Evolutionary conservation across 1,139 yeast species (phyloP).

Genomic region (Candida sojae): DNA sequence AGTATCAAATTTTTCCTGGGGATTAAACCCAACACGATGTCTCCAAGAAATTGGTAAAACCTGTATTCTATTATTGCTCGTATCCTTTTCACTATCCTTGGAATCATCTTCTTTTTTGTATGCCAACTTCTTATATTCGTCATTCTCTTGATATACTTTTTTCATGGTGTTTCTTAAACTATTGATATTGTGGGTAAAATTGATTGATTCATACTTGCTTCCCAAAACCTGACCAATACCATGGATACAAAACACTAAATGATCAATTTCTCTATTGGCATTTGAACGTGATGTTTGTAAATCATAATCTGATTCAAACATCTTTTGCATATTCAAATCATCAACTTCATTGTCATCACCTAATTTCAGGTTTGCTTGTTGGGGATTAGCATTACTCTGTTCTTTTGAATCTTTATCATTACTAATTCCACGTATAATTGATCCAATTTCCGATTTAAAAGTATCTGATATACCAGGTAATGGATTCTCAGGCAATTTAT

Average conservation of each 20-base stretch:
- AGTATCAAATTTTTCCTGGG: conserved; percentile 35
- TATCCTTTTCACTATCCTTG: conserved; percentile 18
- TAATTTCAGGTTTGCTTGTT: background rate
- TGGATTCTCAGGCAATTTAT: conserved; percentile 28
- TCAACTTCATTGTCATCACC: conserved; percentile 17
- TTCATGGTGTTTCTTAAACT: conserved; percentile 66
- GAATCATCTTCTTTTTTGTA: conserved; percentile 10
- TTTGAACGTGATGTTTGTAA: conserved; percentile 31
- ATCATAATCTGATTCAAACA: conserved; percentile 56
- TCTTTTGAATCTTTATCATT: conserved; percentile 12
- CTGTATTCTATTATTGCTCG: conserved; percentile 62
- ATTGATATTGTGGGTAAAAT: conserved; percentile 85
- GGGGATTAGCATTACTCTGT: conserved; percentile 8
- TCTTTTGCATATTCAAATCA: conserved; percentile 37
- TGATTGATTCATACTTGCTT: conserved; percentile 73
- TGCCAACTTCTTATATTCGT: conserved; percentile 40
- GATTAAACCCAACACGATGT: conserved; percentile 63
- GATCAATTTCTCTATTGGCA: conserved; percentile 64
- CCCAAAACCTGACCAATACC: conserved; percentile 94
- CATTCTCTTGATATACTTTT: conserved; percentile 50
- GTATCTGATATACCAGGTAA: conserved; percentile 33
- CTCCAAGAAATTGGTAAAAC: conserved; percentile 82
- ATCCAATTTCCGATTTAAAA: conserved; percentile 30
- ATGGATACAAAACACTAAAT: conserved; percentile 81
- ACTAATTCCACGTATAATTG: conserved; percentile 16